Conservation (phyloP, 176 grass and related monocot species). For the Musa itinerans region DNA sequence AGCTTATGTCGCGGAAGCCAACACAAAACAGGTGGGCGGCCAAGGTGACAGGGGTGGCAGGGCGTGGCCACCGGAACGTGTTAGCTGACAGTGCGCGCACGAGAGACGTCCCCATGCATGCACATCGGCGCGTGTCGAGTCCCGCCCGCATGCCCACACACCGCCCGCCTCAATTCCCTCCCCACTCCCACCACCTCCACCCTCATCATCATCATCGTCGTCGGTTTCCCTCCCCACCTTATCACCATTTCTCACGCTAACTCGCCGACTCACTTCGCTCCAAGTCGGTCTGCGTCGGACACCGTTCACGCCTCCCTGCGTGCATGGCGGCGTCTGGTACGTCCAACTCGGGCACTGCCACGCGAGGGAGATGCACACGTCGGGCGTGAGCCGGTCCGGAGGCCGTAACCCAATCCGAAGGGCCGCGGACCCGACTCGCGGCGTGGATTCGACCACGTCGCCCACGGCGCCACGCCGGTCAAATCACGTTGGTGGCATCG, state of each 20-base stretch:
- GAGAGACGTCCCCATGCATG: background rate
- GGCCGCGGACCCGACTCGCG: too few species aligned
- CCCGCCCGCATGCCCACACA: background rate
- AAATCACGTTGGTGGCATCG: too few species aligned
- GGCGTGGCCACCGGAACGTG: background rate
- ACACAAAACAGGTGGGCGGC: too few species aligned
- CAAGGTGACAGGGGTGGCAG: too few species aligned
- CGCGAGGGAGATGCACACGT: background rate
- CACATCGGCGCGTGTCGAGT: background rate
- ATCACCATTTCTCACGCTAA: too few species aligned
- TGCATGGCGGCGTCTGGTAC: background rate
- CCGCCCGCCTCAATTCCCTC: too few species aligned
- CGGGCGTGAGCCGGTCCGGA: background rate
- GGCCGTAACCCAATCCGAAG: background rate
- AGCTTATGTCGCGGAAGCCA: too few species aligned
- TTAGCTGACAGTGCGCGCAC: background rate
- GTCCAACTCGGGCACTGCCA: background rate
- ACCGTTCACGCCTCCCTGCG: too few species aligned
- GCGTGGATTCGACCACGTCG: background rate
- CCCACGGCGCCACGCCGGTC: background rate
- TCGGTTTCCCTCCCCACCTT: too few species aligned
- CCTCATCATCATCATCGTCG: background rate
- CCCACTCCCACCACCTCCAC: background rate
- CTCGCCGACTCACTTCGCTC: too few species aligned
- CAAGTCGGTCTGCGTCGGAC: too few species aligned